These are phyloP conservation scores for Teratosphaeria gauchensis DNA, from an alignment of 2,329 filamentous ascomycete genomes.

Conservation along the genomic window DNA sequence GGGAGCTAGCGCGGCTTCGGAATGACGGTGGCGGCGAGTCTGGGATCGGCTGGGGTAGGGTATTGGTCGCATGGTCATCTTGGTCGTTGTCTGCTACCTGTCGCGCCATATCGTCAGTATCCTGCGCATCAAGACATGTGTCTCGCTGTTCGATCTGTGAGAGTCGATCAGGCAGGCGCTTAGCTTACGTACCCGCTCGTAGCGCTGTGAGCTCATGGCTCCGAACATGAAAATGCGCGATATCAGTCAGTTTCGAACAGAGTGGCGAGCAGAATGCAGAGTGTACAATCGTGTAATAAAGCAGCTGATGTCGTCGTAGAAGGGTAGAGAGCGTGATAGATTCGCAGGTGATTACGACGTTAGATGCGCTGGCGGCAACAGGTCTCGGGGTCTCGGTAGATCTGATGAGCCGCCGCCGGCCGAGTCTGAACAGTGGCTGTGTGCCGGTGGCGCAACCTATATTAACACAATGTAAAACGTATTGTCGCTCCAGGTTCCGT, in stretches of 20 bases:
- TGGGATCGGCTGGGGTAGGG: slow-evolving; percentile 29
- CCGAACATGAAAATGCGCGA: slow-evolving; percentile 1
- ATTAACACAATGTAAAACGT: no score
- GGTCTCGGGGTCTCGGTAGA: no score
- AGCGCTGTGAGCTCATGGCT: slow-evolving; percentile 39
- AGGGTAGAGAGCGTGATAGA: background rate
- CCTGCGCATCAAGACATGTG: slow-evolving; percentile 2
- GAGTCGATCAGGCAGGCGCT: slow-evolving; percentile 8
- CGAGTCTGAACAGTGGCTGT: no score
- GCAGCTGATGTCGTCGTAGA: background rate
- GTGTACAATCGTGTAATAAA: background rate
- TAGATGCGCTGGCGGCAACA: background rate
- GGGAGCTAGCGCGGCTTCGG: slow-evolving; percentile 70
- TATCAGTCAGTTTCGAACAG: background rate
- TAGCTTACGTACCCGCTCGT: slow-evolving; percentile 29
- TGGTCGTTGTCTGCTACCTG: slow-evolving; percentile 34
- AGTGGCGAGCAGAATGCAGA: background rate
- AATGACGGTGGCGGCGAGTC: slow-evolving; percentile 64
- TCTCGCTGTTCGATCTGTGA: background rate
- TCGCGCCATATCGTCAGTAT: slow-evolving; percentile 8
- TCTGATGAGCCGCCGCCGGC: no score
- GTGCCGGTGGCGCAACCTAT: no score
- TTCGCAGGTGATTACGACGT: background rate
- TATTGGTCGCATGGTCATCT: slow-evolving; percentile 27
- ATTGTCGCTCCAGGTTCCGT: no score